Evolutionary conservation across 208 protist species (phyloP).

Genomic region (Leishmania tarentolae): DNA sequence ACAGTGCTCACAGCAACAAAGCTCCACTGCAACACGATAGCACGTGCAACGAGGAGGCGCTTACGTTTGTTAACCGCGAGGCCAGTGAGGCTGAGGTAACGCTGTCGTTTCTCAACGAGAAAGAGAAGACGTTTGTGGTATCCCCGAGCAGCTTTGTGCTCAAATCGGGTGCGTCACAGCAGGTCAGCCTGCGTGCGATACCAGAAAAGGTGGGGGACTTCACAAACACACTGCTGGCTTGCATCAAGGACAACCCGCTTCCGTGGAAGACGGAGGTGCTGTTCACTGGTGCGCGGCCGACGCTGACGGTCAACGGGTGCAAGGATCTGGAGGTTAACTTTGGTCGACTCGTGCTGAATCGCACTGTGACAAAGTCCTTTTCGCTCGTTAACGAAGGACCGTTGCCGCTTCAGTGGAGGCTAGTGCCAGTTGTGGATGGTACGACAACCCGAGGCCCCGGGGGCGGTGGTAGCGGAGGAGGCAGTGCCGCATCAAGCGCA

Average conservation of each 20-base stretch:
- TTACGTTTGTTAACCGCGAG: slow-evolving; percentile 93
- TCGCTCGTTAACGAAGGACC: slow-evolving; percentile 76
- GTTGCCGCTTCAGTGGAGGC: slow-evolving; percentile 79
- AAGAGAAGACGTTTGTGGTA: slow-evolving; percentile 85
- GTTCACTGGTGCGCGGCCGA: slow-evolving; percentile 86
- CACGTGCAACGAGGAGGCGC: slow-evolving; percentile 45
- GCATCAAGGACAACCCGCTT: slow-evolving; percentile 92
- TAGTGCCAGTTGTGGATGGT: slow-evolving; percentile 22
- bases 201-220: slow-evolving; percentile 87
- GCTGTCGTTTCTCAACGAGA: slow-evolving; percentile 81
- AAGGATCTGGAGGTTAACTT: slow-evolving; percentile 83
- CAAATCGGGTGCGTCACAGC: slow-evolving; percentile 70
- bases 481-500: neutral
- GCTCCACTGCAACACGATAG: neutral
- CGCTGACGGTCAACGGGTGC: slow-evolving; percentile 70
- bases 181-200: slow-evolving; percentile 78
- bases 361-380: slow-evolving; percentile 39
- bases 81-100: slow-evolving; percentile 74
- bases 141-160: slow-evolving; percentile 76
- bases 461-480: slow-evolving; percentile 1
- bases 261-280: slow-evolving; percentile 86
- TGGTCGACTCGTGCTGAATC: slow-evolving; percentile 75
- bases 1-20: neutral
- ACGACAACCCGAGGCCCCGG: neutral
- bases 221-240: slow-evolving; percentile 82